Base-by-base conservation (phyloP, 148 eudicot genomes). In the Selenicereus undatus region DNA sequence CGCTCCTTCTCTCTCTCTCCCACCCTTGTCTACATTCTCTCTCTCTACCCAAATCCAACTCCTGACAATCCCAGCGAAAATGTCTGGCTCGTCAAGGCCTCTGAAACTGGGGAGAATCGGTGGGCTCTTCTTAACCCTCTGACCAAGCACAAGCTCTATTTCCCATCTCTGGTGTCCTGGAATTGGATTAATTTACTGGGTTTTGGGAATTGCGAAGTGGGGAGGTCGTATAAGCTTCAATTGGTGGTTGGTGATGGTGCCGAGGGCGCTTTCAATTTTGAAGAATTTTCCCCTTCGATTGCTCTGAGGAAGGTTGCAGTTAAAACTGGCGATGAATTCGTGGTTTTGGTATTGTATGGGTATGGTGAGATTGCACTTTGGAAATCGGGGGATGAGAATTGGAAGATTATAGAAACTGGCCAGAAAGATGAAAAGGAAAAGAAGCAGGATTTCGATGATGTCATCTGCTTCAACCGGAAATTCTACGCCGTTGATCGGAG, bases 51-150 rank as follows among this genome's bases (percentile, higher is more conserved):
- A 20, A 54, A 42, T 14, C 42, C 27, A 0, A 14, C 51, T 48
- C 51, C n/a, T 22, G 54, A 58, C n/a, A 35, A 62, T n/a, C 68
- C 68, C 52, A 5, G 0, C 64, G 66, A 30, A 71, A 29, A 56
- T 43, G 42, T 71, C 14, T 80, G 86, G 86, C 76, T 83, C 8
- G 69, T 74, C 2, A 83, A 76, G 26, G 82, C 80, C 32, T 39
- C 76, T 5, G 86, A 83, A 76, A 56, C 69, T 42, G 82, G 76
- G 76, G 45, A 54, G 0, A 80, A 76, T 45, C 48, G 32, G n/a
- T 83, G 82, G 86, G 76, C 58, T 17, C 77, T 83, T 14, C 62
- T 80, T 2, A 80, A 83, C 20, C 86, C 82, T 2, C 48, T 79
- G 16, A 83, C 82, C 8, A 58, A 76, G 0, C 29, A 56, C 29